Evolutionary conservation across 345 rosid genomes (phyloP), one percentile per base, ranked within the genome.

Genomic region (Turritis glabra): DNA sequence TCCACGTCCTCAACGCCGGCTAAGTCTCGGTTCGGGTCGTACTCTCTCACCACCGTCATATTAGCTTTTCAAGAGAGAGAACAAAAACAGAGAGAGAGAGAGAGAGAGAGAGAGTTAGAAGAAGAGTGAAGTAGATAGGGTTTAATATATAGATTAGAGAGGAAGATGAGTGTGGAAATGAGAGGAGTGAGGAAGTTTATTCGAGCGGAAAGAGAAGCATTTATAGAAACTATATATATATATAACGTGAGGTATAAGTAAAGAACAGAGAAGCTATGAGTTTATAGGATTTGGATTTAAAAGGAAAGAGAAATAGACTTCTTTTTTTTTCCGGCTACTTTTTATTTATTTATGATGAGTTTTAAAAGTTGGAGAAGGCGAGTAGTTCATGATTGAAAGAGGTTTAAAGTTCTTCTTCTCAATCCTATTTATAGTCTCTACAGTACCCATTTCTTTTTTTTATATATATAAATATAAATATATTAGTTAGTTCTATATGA

Each of bases 1-100:
- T 95, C 99, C 6, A 92, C 91, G 9, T 85, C 85, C 71, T 90
- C 97, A 0, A 88, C 99, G 1, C 84, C 81, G 4, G 32, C 72
- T 52, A 85, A 26, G 74, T 95, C 99, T 59, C 77, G 84, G 29
- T 33, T 78, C 1, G 84, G 84, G 80, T 90, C 89, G 70, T 85
- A 92, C 48, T 86, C 96, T 67, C 99, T 88, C 3, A 95, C 89
- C 77, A 78, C 85, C 51, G 84, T 71, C 76, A 62, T 67, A 10
- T 3, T 48, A 8, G 22, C 3, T 10, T 23, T 70, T 11, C n/a
- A 3, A 40, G 13, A 33, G 51, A 43, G 58, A 69, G 15, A 51
- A 33, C 26, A 21, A 7, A 19, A 56, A 10, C 56, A 69, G 47
- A 69, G 41, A 40, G 5, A 35, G 25, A 67, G 48, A 23, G 11